Evolutionary conservation across 2,329 filamentous ascomycete species (phyloP), one percentile per base, ranked within the genome.

Genomic region (Xylariaceae sp.): DNA sequence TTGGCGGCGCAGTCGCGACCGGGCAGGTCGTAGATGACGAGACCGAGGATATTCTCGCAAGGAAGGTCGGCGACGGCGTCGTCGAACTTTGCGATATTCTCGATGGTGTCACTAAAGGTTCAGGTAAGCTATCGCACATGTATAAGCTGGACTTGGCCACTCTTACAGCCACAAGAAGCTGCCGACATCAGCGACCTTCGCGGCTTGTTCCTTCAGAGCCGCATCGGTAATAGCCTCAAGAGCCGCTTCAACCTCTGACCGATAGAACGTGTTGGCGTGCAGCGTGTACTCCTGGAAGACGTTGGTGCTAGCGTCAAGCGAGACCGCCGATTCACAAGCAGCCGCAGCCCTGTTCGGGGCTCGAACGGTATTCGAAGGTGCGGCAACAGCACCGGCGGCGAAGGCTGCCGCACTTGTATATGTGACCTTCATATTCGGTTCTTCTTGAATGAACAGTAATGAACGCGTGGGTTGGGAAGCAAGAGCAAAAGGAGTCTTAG

Each of bases 1-100:
- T 79, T 78, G 16, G 82, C 82, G 48, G 81, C 80, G 66, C 82
- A 85, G 73, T 85, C 82, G 71, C 82, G 80, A 62, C 83, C 81
- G 26, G 82, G 82, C 20, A 85, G 77, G 68, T 85, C 78, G 70
- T 85, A 85, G 62, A 85, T 77, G 58, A 85, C 81, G 47, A 84
- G 76, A 62, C 74, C 74, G 19, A 74, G 70, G 58, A 74, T 69
- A 66, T 77, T 73, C 5, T 73, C 72, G 48, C 70, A 70, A 56
- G 73, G 74, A 49, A 81, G 76, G 40, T 79, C 73, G 18, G 65
- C 68, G n/a, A 85, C 74, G 10, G 79, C 81, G 18, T 69, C 62
- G 40, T 76, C 71, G 68, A 84, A 76, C 57, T 79, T 72, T 56
- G 78, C 75, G 21, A 83, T 76, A 68, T 82, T 82, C 54, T 73